Base-by-base conservation (phyloP, 768 basidiomycete genomes). In the Lactifluus rugatus region DNA sequence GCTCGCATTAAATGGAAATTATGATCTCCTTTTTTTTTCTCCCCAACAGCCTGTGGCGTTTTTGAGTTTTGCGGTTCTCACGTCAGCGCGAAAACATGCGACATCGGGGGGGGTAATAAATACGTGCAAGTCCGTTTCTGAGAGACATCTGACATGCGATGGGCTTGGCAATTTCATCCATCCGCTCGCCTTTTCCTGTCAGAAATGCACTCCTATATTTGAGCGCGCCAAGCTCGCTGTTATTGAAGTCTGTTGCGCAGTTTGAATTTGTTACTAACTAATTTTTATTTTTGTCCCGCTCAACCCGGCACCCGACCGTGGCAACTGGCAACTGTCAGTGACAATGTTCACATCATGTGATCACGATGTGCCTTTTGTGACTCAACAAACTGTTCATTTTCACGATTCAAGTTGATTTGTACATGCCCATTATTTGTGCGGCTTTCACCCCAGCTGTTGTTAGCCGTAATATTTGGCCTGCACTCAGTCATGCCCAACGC, bases 1-100 rank as follows among this genome's bases (percentile, higher is more conserved):
- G 39, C 37, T 52, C 23, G 59, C 54, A 60, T 60, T 56, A 52
- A 31, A 56, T 60, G 59, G 59, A 60, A 60, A 51, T n/a, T 56
- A 56, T 60, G 54, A 21, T 39, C 51, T 49, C 37, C 42, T 26
- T 26, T 16, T 34, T 44, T 49, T 46, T 45, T 54, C 14, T 11
- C 14, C 32, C 26, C 47, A 41, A 44, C 7, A 25, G 26, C 31
- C 26, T 48, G 44, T 56, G 54, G 59, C 54, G 49, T 46, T 46
- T 47, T 55, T 52, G 45, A 56, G 59, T 46, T 56, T 26, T 32
- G 58, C 11, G 34, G 19, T 26, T 58, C 52, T 58, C 39, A 58
- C 57, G 57, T 48, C 41, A 58, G 36, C 21, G 14, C 42, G n/a
- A 16, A 34, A 44, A 49, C 10, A 52, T 19, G 8, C 28, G 31